Evolutionary conservation across 768 basidiomycete genomes (phyloP), one percentile per base, ranked within the genome.

Genomic region (Gloeopeniophorella convolvens): DNA sequence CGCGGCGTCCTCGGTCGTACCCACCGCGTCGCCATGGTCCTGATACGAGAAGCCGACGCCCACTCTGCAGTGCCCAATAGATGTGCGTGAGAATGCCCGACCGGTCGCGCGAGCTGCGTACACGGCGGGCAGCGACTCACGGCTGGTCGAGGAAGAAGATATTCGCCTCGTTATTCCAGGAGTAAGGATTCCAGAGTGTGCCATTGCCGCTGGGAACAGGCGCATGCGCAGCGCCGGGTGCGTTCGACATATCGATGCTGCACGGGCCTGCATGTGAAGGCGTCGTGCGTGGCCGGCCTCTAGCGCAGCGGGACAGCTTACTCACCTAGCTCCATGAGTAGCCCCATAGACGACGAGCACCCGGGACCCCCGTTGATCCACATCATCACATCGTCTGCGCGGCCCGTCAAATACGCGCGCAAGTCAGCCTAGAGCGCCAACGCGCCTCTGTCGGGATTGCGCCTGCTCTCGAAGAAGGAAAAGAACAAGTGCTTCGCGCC

Each of bases 1-100:
- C 4, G 86, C 83, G 0, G 88, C 89, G n/a, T 81, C 81, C 65
- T 90, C 87, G 0, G 88, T 85, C 0, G 83, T 88, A 49, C 77
- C 79, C 15, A 87, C 70, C 1, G 72, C 78, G 66, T 86, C 78
- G 3, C 80, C 82, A 51, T 74, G 77, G 54, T 86, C 83, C 2
- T 81, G 79, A 50, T 83, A 85, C 2, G 80, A 83, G 62, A 81
- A 87, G 1, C 83, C 85, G 5, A 85, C 83, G 2, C 80, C 81
- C 20, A 83, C 80, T 18, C 80, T 82, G 42, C 6, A 28, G n/a
- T 31, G 9, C 18, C n/a, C 10, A 12, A 21, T 30, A 18, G 30
- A 13, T n/a, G n/a, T n/a, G n/a, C n/a, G n/a, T n/a, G n/a, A n/a
- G n/a, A n/a, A n/a, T n/a, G n/a, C n/a, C n/a, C n/a, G n/a, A n/a